These are phyloP conservation scores for Metahyphopichia silvanorum DNA, from an alignment of 805 yeast genomes.

Conservation along the genomic window DNA sequence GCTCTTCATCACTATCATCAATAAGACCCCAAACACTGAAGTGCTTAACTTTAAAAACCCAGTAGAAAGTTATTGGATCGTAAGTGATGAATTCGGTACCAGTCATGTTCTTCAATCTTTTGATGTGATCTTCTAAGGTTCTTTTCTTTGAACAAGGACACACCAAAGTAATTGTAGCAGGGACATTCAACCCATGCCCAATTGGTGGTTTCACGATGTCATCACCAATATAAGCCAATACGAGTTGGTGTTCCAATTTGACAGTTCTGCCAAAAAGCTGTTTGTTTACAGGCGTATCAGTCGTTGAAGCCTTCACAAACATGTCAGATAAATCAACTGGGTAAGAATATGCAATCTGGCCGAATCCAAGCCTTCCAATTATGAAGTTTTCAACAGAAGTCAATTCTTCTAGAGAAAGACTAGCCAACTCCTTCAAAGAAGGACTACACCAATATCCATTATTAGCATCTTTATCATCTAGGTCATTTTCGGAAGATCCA, in stretches of 20 bases:
- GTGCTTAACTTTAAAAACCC: conserved; percentile 84
- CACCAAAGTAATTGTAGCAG: conserved; percentile 69
- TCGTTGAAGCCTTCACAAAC: conserved; percentile 34
- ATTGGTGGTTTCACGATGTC: conserved; percentile 51
- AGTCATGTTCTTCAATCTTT: conserved; percentile 45
- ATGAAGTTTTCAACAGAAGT: conserved; percentile 58
- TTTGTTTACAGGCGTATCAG: conserved; percentile 34
- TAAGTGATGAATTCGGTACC: conserved; percentile 82
- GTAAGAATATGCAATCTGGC: conserved; percentile 60
- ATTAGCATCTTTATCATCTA: conserved; percentile 6
- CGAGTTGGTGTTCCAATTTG: conserved; percentile 45
- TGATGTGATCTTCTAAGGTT: conserved; percentile 47
- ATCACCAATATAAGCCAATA: conserved; percentile 65
- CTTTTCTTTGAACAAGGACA: conserved; percentile 50
- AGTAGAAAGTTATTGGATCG: conserved; percentile 68
- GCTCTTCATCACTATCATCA: conserved; percentile 38
- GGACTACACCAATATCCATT: conserved; percentile 75
- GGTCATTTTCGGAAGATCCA: conserved; percentile 4
- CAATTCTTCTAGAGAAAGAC: conserved; percentile 45
- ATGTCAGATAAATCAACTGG: conserved; percentile 69
- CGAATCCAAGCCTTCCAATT: conserved; percentile 64
- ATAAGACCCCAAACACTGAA: conserved; percentile 93
- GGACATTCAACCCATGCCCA: conserved; percentile 72
- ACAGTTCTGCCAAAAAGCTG: conserved; percentile 35
- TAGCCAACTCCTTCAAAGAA: conserved; percentile 45